These are phyloP conservation scores for Arxiozyma slooffiae DNA, from an alignment of 1,139 yeast genomes.

Conservation along the genomic window DNA sequence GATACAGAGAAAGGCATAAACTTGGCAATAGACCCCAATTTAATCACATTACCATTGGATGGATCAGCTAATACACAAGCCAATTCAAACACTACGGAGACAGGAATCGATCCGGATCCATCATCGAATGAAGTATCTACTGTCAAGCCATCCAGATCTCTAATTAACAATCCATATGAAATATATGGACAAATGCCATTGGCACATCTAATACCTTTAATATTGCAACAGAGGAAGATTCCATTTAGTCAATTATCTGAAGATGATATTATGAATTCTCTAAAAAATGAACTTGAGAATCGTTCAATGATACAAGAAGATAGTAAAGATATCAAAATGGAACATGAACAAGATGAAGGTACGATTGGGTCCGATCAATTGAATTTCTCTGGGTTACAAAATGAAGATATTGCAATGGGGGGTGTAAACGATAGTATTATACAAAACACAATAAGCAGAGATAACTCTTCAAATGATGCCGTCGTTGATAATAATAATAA, in stretches of 20 bases:
- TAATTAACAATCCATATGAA: conserved; percentile 28
- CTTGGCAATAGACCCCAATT: conserved; percentile 27
- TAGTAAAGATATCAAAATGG: not conserved
- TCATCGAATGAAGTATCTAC: conserved; percentile 3
- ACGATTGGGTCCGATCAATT: not conserved
- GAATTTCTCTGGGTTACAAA: conserved; percentile 6
- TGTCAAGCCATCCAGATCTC: conserved; percentile 4
- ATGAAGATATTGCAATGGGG: conserved; percentile 2
- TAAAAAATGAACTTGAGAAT: conserved; percentile 1
- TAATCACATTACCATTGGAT: conserved; percentile 14
- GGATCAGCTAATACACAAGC: not conserved
- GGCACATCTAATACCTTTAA: conserved; percentile 25
- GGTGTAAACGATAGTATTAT: not conserved
- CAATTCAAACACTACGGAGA: not conserved
- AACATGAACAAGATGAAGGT: not conserved
- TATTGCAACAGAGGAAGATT: conserved; percentile 25
- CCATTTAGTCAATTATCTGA: conserved; percentile 22
- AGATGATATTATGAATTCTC: conserved; percentile 2
- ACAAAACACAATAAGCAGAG: not conserved
- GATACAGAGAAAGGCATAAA: conserved; percentile 14
- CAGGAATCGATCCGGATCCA: conserved; percentile 6
- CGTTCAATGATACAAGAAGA: not conserved
- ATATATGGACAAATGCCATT: conserved; percentile 26
- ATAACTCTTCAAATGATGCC: not conserved
- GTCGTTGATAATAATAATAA: not conserved